A percentile compares a stretch with the other conserved stretches of the same genome.
phyloP scores from a whole-genome alignment of 2,329 filamentous ascomycete genomes.

The Colletotrichum sp. region DNA sequence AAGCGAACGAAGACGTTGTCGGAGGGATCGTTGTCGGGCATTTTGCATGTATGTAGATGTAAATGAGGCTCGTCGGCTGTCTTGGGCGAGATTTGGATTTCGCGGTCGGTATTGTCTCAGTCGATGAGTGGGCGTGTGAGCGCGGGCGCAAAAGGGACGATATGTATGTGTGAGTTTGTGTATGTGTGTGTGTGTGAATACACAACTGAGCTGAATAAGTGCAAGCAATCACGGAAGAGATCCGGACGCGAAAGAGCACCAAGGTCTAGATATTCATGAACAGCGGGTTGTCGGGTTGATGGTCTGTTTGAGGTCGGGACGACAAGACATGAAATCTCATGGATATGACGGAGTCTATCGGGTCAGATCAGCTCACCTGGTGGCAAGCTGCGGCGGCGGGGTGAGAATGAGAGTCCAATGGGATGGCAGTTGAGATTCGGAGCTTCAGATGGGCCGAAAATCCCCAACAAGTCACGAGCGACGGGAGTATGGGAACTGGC shows the following conservation, averaged over 20 bases:
- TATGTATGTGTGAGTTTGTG: not conserved
- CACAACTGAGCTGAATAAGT: not conserved
- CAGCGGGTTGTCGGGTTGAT: not conserved
- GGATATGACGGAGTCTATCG: not conserved
- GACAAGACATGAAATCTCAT: not conserved
- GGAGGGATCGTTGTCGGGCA: constrained; percentile 14
- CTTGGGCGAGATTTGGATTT: not conserved
- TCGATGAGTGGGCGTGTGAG: not conserved
- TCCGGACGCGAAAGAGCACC: constrained; percentile 2
- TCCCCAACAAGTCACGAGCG: not conserved
- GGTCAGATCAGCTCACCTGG: not conserved
- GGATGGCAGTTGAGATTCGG: not conserved
- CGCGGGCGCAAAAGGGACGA: not conserved
- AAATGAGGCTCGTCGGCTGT: not conserved
- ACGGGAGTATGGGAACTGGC: not conserved
- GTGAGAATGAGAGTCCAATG: not conserved
- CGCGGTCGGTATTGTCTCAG: not conserved
- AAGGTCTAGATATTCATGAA: constrained; percentile 6
- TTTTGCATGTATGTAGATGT: not conserved
- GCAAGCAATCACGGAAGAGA: constrained; percentile 10
- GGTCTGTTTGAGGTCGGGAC: not conserved
- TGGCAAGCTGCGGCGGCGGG: constrained; percentile 4
- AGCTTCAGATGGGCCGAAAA: constrained; percentile 10
- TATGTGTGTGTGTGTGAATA: not conserved
- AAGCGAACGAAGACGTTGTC: constrained; percentile 44